Percentiles rank a stretch among this genome's conserved stretches.
phyloP scores from a whole-genome alignment of 306 rosid species.

The Argentina anserina region DNA sequence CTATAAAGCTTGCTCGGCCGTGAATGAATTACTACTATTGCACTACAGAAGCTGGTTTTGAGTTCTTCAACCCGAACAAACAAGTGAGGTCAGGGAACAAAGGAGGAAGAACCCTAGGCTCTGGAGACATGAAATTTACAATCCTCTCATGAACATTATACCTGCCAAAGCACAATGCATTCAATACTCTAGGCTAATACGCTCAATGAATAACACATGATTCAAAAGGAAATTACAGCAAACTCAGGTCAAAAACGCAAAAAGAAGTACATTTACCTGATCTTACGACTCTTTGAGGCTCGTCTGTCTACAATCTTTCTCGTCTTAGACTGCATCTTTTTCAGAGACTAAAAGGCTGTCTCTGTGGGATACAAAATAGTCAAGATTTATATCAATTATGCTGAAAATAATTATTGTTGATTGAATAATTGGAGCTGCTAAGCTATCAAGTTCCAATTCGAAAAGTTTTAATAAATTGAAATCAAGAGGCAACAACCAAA shows the following conservation, averaged over 20 bases:
- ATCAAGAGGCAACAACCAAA: not conserved
- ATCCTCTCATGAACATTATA: conserved; percentile 83
- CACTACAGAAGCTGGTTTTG: conserved; percentile 36
- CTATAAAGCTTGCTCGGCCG: conserved; percentile 4
- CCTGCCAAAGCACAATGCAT: conserved; percentile 34
- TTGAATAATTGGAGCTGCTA: not conserved
- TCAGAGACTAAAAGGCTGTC: conserved; percentile 60
- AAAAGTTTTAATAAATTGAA: not conserved
- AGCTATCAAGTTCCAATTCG: not conserved
- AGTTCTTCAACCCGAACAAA: conserved; percentile 64
- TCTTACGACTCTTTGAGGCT: conserved; percentile 91
- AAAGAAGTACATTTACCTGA: conserved; percentile 53
- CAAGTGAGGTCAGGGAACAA: conserved; percentile 60
- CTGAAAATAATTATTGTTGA: not conserved
- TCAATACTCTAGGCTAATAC: not conserved
- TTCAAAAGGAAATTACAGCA: not conserved
- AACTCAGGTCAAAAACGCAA: not conserved
- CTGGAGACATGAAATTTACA: conserved; percentile 72
- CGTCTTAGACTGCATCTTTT: conserved; percentile 68
- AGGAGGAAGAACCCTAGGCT: conserved; percentile 45
- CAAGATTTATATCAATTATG: conserved; percentile 6
- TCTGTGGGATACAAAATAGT: conserved; percentile 41
- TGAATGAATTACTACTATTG: conserved; percentile 26
- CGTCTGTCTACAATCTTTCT: conserved; percentile 81
- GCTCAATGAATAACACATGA: not conserved